These are phyloP conservation scores for Sarocladium kiliense DNA, from an alignment of 2,329 filamentous ascomycete genomes.

Conservation along the genomic window DNA sequence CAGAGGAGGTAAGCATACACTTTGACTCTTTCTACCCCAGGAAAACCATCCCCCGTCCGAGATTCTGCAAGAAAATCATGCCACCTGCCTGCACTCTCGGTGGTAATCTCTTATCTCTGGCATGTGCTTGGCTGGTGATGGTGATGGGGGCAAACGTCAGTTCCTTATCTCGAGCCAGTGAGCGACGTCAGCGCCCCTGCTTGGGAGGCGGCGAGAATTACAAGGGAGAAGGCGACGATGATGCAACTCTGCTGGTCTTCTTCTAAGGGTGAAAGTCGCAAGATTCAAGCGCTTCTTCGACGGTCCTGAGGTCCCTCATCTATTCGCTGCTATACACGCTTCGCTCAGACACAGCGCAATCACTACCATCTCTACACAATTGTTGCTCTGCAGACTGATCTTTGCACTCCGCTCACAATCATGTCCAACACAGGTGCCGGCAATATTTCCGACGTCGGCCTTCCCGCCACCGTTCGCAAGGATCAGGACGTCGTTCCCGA, in stretches of 20 bases:
- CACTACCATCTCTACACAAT: not conserved
- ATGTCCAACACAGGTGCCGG: conserved; percentile 39
- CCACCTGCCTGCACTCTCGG: not conserved
- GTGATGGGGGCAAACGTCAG: not conserved
- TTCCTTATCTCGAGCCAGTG: not conserved
- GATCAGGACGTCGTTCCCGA: conserved; percentile 51
- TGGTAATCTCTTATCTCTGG: not conserved
- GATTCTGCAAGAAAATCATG: not conserved
- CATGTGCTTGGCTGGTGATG: not conserved
- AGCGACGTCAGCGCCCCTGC: not conserved
- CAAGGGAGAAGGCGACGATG: not conserved
- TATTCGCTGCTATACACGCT: too few species aligned
- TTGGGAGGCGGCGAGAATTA: not conserved
- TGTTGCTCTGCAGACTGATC: too few species aligned
- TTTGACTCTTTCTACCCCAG: not conserved
- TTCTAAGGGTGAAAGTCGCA: not conserved
- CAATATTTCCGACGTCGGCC: conserved; percentile 50
- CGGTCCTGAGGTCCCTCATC: not conserved
- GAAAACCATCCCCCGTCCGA: not conserved
- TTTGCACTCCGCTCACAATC: not conserved
- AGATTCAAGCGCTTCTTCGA: not conserved
- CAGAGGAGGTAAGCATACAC: conserved; percentile 45
- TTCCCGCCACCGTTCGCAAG: conserved; percentile 31
- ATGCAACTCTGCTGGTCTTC: not conserved
- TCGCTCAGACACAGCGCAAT: not conserved